phyloP scores from a whole-genome alignment of 1,139 yeast species.

The Ogataea hybrid region DNA sequence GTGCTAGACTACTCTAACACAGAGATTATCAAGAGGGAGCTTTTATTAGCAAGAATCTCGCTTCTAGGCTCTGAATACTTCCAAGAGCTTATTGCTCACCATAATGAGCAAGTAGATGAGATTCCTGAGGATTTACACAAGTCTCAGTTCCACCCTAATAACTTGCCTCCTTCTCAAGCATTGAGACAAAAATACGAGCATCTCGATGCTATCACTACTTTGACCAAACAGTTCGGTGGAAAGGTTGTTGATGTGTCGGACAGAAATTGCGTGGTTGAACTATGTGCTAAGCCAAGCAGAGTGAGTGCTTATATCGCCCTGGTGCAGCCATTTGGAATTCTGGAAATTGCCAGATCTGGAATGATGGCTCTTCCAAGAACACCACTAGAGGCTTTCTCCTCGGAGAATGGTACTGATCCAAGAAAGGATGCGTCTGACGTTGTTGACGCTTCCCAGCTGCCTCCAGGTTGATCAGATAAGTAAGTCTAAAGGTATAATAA shows the following conservation, averaged over 20 bases:
- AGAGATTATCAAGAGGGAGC: constrained; percentile 86
- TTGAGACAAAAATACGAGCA: constrained; percentile 92
- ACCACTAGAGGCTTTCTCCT: constrained; percentile 56
- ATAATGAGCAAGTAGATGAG: constrained; percentile 53
- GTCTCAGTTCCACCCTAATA: constrained; percentile 78
- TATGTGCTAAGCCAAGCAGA: constrained; percentile 91
- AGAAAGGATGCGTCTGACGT: constrained; percentile 60
- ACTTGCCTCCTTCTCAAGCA: constrained; percentile 87
- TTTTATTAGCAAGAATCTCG: constrained; percentile 87
- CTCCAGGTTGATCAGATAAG: constrained; percentile 70
- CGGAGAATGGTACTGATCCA: constrained; percentile 43
- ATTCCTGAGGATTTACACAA: constrained; percentile 44
- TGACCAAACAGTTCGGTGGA: constrained; percentile 89
- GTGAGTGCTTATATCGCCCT: constrained; percentile 82
- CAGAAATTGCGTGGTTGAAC: constrained; percentile 90
- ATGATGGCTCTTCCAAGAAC: constrained; percentile 99
- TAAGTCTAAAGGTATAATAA: constrained; percentile 32
- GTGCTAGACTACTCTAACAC: constrained; percentile 92
- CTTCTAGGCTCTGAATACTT: constrained; percentile 96
- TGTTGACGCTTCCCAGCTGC: constrained; percentile 79
- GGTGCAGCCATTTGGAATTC: constrained; percentile 91
- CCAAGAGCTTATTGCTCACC: constrained; percentile 90
- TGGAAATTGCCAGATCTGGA: constrained; percentile 96
- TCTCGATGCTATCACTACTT: constrained; percentile 75
- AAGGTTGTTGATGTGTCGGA: constrained; percentile 89